phyloP scores from a whole-genome alignment of 2,329 filamentous ascomycete genomes.

The Aureobasidium subglaciale region DNA sequence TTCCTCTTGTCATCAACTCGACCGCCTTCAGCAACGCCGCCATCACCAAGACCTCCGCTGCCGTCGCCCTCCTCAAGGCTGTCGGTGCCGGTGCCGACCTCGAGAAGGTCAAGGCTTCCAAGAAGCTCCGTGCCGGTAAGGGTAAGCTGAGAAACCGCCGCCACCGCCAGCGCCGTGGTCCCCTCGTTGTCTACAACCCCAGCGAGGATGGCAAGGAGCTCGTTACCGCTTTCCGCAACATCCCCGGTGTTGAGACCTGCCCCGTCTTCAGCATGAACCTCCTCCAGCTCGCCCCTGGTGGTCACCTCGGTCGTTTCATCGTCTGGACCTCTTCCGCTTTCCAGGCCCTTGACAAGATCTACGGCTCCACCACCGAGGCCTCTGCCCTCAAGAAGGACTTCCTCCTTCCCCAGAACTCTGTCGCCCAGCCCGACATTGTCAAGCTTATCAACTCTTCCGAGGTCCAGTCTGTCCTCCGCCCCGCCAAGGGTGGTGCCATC shows the following conservation, averaged over 20 bases:
- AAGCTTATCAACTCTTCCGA: constrained; percentile 99
- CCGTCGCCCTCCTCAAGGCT: constrained; percentile 79
- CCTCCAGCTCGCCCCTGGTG: constrained; percentile 97
- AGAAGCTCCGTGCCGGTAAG: constrained; percentile 97
- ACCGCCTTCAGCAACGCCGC: constrained; percentile 74
- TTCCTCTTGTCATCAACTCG: constrained; percentile 92
- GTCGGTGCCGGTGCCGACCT: constrained; percentile 86
- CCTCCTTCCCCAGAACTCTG: constrained; percentile 85
- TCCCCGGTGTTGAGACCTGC: constrained; percentile 94
- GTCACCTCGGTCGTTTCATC: constrained; percentile 97
- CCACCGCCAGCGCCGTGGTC: constrained; percentile 94
- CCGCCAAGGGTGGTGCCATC: constrained; percentile 78
- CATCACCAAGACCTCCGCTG: constrained; percentile 80
- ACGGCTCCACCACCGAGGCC: constrained; percentile 84
- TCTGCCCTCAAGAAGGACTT: constrained; percentile 98
- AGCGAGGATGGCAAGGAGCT: constrained; percentile 93
- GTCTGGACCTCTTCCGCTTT: constrained; percentile 98
- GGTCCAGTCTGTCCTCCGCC: constrained; percentile 91
- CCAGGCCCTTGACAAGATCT: constrained; percentile 92
- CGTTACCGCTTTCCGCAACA: constrained; percentile 94
- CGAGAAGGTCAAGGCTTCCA: constrained; percentile 91
- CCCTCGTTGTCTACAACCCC: constrained; percentile 95
- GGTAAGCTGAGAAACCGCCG: constrained; percentile 96
- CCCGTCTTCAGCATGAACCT: constrained; percentile 94
- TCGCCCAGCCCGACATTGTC: constrained; percentile 89